Percentiles rank a stretch among this genome's conserved stretches.
Conservation (phyloP, 2,329 filamentous ascomycete genomes). For the Zymoseptoria ardabiliae region DNA sequence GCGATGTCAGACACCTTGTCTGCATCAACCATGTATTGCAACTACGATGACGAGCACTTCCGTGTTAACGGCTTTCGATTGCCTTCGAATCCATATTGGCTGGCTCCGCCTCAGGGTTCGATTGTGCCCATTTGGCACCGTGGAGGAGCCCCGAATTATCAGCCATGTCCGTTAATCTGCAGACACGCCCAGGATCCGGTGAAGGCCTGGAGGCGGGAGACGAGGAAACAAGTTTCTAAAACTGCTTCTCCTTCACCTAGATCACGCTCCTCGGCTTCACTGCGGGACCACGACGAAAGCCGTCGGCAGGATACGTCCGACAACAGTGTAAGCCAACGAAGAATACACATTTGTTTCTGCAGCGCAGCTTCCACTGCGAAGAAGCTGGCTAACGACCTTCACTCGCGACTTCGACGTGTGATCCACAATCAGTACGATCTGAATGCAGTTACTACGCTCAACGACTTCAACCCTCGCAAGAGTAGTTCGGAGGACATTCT, state of each 20-base stretch:
- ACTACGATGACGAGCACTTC: slow-evolving; percentile 5
- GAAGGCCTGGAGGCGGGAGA: slow-evolving; percentile 4
- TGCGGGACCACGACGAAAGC: not conserved
- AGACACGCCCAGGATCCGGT: slow-evolving; percentile 3
- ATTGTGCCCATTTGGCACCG: slow-evolving; percentile 8
- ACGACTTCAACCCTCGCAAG: not conserved
- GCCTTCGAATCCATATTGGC: slow-evolving; percentile 6
- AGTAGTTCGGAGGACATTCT: not conserved
- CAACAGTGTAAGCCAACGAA: not conserved
- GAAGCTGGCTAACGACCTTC: slow-evolving; percentile 2
- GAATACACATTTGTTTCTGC: slow-evolving; percentile 3
- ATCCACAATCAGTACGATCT: not conserved
- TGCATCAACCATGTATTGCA: slow-evolving; percentile 5
- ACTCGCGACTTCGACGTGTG: not conserved
- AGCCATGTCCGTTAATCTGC: slow-evolving; percentile 4
- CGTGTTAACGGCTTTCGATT: slow-evolving; percentile 1
- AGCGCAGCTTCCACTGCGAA: slow-evolving; percentile 1
- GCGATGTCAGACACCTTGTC: slow-evolving; percentile 5
- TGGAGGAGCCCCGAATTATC: slow-evolving; percentile 5
- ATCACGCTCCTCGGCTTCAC: not conserved
- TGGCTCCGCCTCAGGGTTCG: slow-evolving; percentile 4
- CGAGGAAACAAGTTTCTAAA: not conserved
- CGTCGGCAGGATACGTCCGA: not conserved
- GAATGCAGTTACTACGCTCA: not conserved
- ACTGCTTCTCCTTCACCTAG: not conserved